phyloP scores from a whole-genome alignment of 371 early-diverging fungal species.

The Mortierella sp. region DNA sequence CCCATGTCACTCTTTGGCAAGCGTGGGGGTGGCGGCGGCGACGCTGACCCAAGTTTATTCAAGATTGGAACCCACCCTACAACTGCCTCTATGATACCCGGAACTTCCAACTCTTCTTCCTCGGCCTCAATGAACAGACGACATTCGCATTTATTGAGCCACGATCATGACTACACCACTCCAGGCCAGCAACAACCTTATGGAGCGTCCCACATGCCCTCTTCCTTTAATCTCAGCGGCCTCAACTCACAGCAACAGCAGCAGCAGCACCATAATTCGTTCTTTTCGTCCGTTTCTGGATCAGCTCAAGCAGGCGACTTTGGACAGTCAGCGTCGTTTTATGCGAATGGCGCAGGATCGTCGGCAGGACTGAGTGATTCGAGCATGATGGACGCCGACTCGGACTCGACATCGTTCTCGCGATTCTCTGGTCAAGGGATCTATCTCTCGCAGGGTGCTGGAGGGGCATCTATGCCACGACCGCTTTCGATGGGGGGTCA shows the following conservation, averaged over 20 bases:
- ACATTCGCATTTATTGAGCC: conserved; percentile 48
- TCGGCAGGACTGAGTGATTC: conserved; percentile 27
- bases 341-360: conserved; percentile 30
- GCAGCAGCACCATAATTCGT: conserved; percentile 26
- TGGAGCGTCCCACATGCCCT: conserved; percentile 23
- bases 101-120: conserved; percentile 17
- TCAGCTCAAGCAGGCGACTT: conserved; percentile 34
- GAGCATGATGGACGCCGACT: conserved; percentile 30
- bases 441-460: conserved; percentile 42
- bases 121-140: conserved; percentile 28
- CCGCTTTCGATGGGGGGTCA: conserved; percentile 40
- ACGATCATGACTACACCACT: conserved; percentile 51
- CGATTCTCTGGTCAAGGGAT: conserved; percentile 40
- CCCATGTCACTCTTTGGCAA: conserved; percentile 33
- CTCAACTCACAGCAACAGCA: conserved; percentile 22
- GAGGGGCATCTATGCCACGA: conserved; percentile 26
- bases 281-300: conserved; percentile 25
- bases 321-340: conserved; percentile 37
- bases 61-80: conserved; percentile 34
- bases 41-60: conserved; percentile 38
- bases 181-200: conserved; percentile 23
- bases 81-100: conserved; percentile 20
- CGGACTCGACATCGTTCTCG: conserved; percentile 39
- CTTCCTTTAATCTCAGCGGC: conserved; percentile 34
- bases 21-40: conserved; percentile 25